Percentiles rank a stretch among this genome's conserved stretches.
Conservation (phyloP, 257 asterid species). For the Anisodus acutangulus region DNA sequence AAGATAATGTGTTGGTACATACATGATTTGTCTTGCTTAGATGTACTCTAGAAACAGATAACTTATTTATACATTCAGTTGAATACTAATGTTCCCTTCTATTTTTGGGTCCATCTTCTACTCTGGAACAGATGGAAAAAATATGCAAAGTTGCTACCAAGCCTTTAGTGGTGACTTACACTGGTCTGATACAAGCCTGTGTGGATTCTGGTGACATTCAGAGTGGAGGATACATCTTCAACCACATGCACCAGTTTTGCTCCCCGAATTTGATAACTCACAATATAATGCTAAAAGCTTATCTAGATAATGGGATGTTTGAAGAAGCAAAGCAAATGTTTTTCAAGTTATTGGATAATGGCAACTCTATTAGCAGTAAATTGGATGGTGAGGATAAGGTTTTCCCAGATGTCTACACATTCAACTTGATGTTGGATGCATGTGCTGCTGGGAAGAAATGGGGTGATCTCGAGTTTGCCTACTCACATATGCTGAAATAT, state of each 20-base stretch:
- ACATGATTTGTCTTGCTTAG: conserved; percentile 22
- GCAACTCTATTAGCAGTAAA: conserved; percentile 42
- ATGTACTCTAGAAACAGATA: conserved; percentile 6
- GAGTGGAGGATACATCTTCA: conserved; percentile 64
- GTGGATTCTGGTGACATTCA: conserved; percentile 62
- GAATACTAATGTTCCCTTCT: neutral
- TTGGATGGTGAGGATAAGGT: conserved; percentile 56
- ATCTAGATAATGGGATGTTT: conserved; percentile 66
- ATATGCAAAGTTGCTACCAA: conserved; percentile 89
- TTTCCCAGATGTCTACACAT: conserved; percentile 76
- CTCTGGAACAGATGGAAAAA: conserved; percentile 67
- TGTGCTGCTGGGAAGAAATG: conserved; percentile 63
- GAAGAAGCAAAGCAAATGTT: conserved; percentile 74
- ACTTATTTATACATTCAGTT: neutral
- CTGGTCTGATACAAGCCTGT: conserved; percentile 92
- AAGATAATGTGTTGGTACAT: conserved; percentile 19
- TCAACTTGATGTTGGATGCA: conserved; percentile 85
- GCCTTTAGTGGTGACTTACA: conserved; percentile 96
- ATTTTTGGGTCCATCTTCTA: conserved; percentile 13
- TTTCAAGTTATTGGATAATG: conserved; percentile 57
- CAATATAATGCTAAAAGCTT: conserved; percentile 84
- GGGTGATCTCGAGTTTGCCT: conserved; percentile 82
- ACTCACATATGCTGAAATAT: conserved; percentile 64
- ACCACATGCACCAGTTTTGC: conserved; percentile 82
- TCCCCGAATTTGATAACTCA: conserved; percentile 78